phyloP scores from a whole-genome alignment of 352 stramenopile genomes.

The Peronospora belbahrii region DNA sequence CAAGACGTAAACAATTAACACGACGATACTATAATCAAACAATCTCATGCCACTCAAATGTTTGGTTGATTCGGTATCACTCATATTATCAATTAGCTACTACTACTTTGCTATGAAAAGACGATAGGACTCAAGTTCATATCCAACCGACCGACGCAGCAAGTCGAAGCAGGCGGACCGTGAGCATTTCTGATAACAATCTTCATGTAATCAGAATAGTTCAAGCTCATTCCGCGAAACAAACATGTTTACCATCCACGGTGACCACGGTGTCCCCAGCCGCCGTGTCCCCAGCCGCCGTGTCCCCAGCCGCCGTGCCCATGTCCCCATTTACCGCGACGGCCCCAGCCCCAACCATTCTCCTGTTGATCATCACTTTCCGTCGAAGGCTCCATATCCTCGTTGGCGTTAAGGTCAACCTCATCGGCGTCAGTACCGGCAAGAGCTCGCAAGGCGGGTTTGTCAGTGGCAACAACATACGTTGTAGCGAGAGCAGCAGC shows the following conservation, averaged over 20 bases:
- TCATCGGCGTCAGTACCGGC: constrained; percentile 7
- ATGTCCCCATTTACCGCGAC: background rate
- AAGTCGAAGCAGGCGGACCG: no score
- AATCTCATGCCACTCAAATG: no score
- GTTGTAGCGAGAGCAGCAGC: constrained; percentile 11
- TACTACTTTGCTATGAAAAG: no score
- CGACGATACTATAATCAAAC: no score
- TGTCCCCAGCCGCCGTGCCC: background rate
- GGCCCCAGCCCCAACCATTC: constrained; percentile 1
- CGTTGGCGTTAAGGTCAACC: constrained; percentile 2
- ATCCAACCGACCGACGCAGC: no score
- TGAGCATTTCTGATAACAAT: background rate
- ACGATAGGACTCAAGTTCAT: no score
- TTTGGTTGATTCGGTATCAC: no score
- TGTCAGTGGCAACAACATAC: constrained; percentile 8
- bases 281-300: background rate
- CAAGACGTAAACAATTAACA: no score
- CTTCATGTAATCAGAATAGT: background rate
- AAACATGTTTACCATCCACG: constrained; percentile 9
- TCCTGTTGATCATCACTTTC: constrained; percentile 13
- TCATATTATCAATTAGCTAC: no score
- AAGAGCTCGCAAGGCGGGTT: constrained; percentile 15
- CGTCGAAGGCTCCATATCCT: no score
- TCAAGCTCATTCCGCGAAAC: background rate
- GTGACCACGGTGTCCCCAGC: background rate